These are phyloP conservation scores for Ascochyta pisi DNA, from an alignment of 2,329 filamentous ascomycete genomes.

Conservation along the genomic window DNA sequence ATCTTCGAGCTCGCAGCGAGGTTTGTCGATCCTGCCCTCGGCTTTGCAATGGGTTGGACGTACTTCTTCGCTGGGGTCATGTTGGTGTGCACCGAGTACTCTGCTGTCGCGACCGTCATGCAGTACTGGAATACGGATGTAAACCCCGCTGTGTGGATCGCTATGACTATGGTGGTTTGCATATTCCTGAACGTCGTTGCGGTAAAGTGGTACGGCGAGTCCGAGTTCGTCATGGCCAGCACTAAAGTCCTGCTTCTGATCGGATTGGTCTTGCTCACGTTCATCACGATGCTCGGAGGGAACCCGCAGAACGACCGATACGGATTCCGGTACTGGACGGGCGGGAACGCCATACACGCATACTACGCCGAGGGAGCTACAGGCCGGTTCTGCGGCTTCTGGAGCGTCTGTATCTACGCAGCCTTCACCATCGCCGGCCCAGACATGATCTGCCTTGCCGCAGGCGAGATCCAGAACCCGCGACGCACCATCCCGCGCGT, in stretches of 20 bases:
- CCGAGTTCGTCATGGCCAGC: slow-evolving; percentile 44
- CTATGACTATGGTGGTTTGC: slow-evolving; percentile 46
- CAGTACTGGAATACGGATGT: slow-evolving; percentile 46
- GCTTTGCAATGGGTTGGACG: slow-evolving; percentile 73
- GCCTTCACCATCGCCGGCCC: slow-evolving; percentile 61
- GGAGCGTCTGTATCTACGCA: slow-evolving; percentile 58
- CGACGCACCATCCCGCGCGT: slow-evolving; percentile 67
- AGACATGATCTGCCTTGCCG: slow-evolving; percentile 50
- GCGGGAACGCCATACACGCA: slow-evolving; percentile 59
- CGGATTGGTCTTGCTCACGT: slow-evolving; percentile 59
- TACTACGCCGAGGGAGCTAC: slow-evolving; percentile 56
- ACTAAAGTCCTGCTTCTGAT: slow-evolving; percentile 46
- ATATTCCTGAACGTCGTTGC: slow-evolving; percentile 47
- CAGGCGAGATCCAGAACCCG: slow-evolving; percentile 65
- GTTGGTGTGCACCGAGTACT: slow-evolving; percentile 28
- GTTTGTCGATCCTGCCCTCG: slow-evolving; percentile 78
- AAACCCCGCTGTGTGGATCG: slow-evolving; percentile 46
- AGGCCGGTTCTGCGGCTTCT: slow-evolving; percentile 54
- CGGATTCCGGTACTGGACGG: slow-evolving; percentile 66
- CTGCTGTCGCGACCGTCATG: slow-evolving; percentile 47
- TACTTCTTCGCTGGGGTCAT: slow-evolving; percentile 61
- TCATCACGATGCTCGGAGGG: slow-evolving; percentile 65
- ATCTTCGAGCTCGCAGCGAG: slow-evolving; percentile 79
- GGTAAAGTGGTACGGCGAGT: slow-evolving; percentile 48
- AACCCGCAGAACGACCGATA: slow-evolving; percentile 59